Evolutionary conservation across 179 eudicot genomes (phyloP), one percentile per base, ranked within the genome.

Genomic region (Beta corolliflora): DNA sequence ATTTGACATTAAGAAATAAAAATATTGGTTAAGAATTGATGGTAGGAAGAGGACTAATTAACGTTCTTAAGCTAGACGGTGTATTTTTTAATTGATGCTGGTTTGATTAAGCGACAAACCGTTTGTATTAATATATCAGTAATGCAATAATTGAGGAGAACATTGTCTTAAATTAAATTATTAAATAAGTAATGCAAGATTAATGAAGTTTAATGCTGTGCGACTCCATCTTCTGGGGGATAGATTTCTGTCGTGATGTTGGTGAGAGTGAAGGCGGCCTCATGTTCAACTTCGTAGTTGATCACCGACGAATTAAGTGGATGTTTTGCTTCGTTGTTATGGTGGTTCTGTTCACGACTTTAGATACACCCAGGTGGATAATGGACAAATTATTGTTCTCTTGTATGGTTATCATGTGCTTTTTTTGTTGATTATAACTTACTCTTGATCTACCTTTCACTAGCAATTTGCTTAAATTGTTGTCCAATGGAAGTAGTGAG

Each of bases 21-120:
- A 64, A 50, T 58, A 53, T 64, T 7, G n/a, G 10, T 65, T 21
- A 50, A 41, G 79, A 81, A 46, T 79, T 79, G 77, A 55, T 66
- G 19, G 63, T 18, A 73, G 23, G 50, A 21, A 31, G 53, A 71
- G 8, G 19, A n/a, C n/a, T 11, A 29, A 46, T 25, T 73, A 23
- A 54, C 14, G 63, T 29, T 53, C 23, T 29, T 31, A 74, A 29
- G 77, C 48, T 14, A 9, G 56, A 7, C 75, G 45, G 69, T 79
- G 60, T 19, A 53, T 50, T 68, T 7, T 52, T 68, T 53, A 36
- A 53, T 14, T 56, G 1, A 44, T 69, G 64, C 11, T 69, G 67
- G 67, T 54, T 67, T 59, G 46, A 29, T 44, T 21, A 71, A 23
- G 19, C 29, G 16, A 23, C 25, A 31, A 52, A 12, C 64, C 71